phyloP scores from a whole-genome alignment of 2,329 filamentous ascomycete genomes.

The Colletotrichum lini region DNA sequence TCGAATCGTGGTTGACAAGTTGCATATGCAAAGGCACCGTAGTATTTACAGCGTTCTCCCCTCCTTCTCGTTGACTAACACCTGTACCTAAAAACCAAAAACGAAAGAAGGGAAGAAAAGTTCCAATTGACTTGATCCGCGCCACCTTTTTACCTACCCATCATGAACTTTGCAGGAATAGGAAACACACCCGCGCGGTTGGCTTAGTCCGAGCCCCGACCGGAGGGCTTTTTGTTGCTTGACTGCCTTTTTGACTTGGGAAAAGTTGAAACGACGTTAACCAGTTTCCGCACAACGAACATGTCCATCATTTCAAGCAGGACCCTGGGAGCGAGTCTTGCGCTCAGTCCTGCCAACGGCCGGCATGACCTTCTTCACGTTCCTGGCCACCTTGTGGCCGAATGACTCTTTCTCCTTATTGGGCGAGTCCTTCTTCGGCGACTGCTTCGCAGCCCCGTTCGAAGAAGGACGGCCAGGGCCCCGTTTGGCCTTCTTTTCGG shows the following conservation, averaged over 20 bases:
- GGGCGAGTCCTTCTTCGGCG: constrained; percentile 21
- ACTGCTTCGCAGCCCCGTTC: constrained; percentile 28
- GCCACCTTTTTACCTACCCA: constrained; percentile 35
- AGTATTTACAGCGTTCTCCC: constrained; percentile 20
- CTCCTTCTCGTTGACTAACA: not conserved
- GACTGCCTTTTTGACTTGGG: not conserved
- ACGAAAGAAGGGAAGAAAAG: not conserved
- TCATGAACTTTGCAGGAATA: constrained; percentile 27
- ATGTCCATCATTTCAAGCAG: constrained; percentile 2
- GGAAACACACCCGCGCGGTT: constrained; percentile 18
- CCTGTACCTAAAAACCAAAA: not conserved
- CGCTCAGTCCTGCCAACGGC: constrained; percentile 55
- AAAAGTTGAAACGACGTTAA: not conserved
- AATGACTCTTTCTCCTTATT: constrained; percentile 38
- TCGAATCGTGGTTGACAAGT: constrained; percentile 12
- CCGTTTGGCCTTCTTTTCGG: constrained; percentile 47
- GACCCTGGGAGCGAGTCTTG: constrained; percentile 61
- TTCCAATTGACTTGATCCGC: constrained; percentile 1
- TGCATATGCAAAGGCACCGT: constrained; percentile 19
- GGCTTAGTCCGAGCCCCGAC: constrained; percentile 19
- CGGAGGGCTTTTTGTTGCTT: constrained; percentile 12
- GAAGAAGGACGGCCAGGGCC: constrained; percentile 39
- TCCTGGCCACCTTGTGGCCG: constrained; percentile 47
- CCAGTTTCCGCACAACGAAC: not conserved
- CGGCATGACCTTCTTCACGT: constrained; percentile 54